These are phyloP conservation scores for Rubia yunnanensis DNA, from an alignment of 257 asterid species.

Conservation along the genomic window DNA sequence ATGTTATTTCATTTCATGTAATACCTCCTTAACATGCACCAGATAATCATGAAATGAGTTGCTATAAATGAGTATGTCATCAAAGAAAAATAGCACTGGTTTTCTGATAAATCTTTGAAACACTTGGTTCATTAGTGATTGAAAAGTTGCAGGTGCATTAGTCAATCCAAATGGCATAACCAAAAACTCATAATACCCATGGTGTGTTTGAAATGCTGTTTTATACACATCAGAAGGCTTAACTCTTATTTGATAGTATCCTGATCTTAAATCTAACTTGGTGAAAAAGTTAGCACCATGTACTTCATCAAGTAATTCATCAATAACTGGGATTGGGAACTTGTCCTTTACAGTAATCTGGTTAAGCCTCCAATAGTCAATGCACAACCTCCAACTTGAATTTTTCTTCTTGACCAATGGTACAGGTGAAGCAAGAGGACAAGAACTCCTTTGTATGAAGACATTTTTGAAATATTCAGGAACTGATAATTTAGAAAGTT, in stretches of 20 bases:
- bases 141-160: too few species aligned
- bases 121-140: neutral
- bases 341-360: neutral
- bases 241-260: neutral
- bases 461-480: too few species aligned
- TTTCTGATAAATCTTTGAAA: neutral
- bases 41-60: neutral
- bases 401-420: too few species aligned
- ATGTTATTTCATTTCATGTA: neutral
- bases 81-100: neutral
- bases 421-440: too few species aligned
- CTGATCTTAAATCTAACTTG: neutral
- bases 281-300: neutral
- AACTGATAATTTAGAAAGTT: too few species aligned
- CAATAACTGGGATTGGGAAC: neutral
- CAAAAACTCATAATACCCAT: neutral
- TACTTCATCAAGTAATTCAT: neutral
- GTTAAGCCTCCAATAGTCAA: neutral
- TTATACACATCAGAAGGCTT: too few species aligned
- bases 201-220: neutral
- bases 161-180: too few species aligned
- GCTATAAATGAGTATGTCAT: neutral
- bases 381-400: neutral
- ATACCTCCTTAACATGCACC: too few species aligned
- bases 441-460: too few species aligned